phyloP scores from a whole-genome alignment of 805 yeast species.

The Yamadazyma tumulicola region DNA sequence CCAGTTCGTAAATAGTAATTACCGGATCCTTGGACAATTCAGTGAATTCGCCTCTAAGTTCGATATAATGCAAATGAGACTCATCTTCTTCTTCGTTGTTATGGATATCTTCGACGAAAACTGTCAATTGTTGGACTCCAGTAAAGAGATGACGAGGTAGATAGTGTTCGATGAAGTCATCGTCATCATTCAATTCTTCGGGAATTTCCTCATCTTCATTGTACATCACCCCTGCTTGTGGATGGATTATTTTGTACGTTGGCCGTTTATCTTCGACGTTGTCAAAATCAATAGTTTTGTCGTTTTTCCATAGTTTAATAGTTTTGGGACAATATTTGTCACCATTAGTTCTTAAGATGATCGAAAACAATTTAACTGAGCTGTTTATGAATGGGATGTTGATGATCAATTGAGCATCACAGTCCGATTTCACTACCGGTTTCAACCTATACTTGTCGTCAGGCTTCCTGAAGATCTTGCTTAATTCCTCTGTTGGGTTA shows the following conservation, averaged over 20 bases:
- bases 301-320: constrained; percentile 72
- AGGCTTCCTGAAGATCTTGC: constrained; percentile 50
- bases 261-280: constrained; percentile 48
- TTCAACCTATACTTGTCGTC: constrained; percentile 47
- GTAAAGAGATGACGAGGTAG: constrained; percentile 73
- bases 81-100: constrained; percentile 49
- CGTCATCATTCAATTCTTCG: constrained; percentile 27
- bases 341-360: constrained; percentile 65
- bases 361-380: constrained; percentile 67
- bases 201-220: constrained; percentile 40
- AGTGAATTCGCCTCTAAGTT: constrained; percentile 70
- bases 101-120: constrained; percentile 64
- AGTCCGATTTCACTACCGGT: constrained; percentile 60
- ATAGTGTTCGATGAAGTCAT: constrained; percentile 73
- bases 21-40: constrained; percentile 65
- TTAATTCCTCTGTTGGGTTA: constrained; percentile 48
- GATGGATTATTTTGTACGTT: constrained; percentile 56
- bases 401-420: constrained; percentile 76
- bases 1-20: constrained; percentile 77
- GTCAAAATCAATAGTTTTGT: constrained; percentile 68
- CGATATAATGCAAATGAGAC: constrained; percentile 63
- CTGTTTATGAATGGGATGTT: constrained; percentile 75
- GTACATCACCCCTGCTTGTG: constrained; percentile 51
- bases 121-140: constrained; percentile 61
- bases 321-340: constrained; percentile 63